phyloP scores from a whole-genome alignment of 169 alveolate genomes.

The Babesia bovis region DNA sequence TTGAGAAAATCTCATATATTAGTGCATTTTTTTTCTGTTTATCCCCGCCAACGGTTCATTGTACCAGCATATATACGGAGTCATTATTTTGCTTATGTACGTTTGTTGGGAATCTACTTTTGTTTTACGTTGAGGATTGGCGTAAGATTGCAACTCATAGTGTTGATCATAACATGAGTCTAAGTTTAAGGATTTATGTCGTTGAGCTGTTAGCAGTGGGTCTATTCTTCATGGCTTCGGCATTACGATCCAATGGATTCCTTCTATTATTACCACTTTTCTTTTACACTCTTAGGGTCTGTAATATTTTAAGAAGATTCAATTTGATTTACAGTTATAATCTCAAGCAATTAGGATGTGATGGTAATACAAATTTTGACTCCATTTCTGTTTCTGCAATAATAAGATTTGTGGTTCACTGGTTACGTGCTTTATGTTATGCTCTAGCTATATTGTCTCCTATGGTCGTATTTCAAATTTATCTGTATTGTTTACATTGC shows the following conservation, averaged over 20 bases:
- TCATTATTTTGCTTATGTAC: slow-evolving; percentile 24
- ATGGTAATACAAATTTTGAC: neutral
- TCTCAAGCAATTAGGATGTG: neutral
- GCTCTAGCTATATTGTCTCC: slow-evolving; percentile 69
- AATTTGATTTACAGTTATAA: slow-evolving; percentile 12
- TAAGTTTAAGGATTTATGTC: neutral
- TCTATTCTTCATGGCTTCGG: slow-evolving; percentile 26
- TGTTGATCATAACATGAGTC: no score
- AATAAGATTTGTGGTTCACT: slow-evolving; percentile 31
- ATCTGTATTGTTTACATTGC: slow-evolving; percentile 69
- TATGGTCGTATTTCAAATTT: slow-evolving; percentile 61
- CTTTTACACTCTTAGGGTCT: slow-evolving; percentile 58
- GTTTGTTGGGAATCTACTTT: slow-evolving; percentile 13
- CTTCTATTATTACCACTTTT: slow-evolving; percentile 72
- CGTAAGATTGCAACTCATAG: slow-evolving; percentile 9
- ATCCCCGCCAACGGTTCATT: slow-evolving; percentile 41
- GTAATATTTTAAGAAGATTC: slow-evolving; percentile 36
- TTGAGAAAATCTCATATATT: slow-evolving; percentile 35
- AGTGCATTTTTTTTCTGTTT: slow-evolving; percentile 10
- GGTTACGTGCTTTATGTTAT: slow-evolving; percentile 67
- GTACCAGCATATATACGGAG: slow-evolving; percentile 57
- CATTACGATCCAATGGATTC: slow-evolving; percentile 72
- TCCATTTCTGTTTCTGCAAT: neutral
- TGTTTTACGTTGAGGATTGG: slow-evolving; percentile 23
- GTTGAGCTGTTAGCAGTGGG: slow-evolving; percentile 25